Evolutionary conservation across 768 basidiomycete species (phyloP).

Genomic region (Suillus americanus): DNA sequence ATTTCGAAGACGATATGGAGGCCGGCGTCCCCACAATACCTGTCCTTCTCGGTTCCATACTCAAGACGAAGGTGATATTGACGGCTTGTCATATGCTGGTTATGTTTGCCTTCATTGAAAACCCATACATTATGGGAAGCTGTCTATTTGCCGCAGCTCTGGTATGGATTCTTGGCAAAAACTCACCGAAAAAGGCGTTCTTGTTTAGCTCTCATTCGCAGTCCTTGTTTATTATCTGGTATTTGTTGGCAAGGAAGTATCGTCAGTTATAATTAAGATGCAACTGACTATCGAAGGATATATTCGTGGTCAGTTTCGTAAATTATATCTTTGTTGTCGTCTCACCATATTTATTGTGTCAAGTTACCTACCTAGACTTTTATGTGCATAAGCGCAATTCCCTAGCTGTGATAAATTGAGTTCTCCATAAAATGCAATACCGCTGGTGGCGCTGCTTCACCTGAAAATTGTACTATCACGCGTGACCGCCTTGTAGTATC

Average conservation of each 20-base stretch:
- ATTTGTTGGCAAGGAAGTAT: background rate
- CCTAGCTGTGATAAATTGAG: background rate
- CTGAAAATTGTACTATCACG: background rate
- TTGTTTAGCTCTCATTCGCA: background rate
- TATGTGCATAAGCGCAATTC: background rate
- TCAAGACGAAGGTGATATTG: background rate
- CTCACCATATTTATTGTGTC: background rate
- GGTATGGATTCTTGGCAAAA: background rate
- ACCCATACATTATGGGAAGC: background rate
- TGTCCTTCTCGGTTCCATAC: background rate
- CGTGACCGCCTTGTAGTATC: background rate
- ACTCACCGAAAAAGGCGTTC: background rate
- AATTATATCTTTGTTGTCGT: background rate
- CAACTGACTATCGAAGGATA: background rate
- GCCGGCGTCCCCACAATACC: background rate
- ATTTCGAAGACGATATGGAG: background rate
- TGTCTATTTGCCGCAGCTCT: background rate
- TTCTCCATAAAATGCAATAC: too few relatives aligned
- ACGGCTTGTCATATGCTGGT: background rate
- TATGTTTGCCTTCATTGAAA: background rate
- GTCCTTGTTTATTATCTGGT: background rate
- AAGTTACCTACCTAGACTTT: background rate
- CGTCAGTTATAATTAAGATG: background rate
- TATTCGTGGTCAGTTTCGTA: background rate
- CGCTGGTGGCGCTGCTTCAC: too few relatives aligned